phyloP scores from a whole-genome alignment of 2,329 filamentous ascomycete species.

The Trichophyton rubrum region DNA sequence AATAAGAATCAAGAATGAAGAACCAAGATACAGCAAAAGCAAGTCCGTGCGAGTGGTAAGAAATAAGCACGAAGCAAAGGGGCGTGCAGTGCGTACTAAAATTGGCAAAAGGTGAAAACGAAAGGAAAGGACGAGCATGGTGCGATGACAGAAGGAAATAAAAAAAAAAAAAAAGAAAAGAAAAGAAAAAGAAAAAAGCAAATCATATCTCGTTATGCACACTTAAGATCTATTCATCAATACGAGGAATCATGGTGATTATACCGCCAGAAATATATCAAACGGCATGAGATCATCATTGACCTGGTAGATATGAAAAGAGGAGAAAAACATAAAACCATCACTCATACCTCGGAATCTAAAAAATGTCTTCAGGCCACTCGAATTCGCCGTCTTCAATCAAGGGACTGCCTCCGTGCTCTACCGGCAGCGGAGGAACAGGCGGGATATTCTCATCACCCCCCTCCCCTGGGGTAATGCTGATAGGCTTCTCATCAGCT shows the following conservation, averaged over 20 bases:
- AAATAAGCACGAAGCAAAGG: background rate
- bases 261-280: background rate
- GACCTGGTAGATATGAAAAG: background rate
- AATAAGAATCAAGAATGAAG: background rate
- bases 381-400: constrained; percentile 24
- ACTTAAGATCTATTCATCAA: background rate
- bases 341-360: background rate
- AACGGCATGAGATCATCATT: background rate
- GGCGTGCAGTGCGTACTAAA: too few relatives aligned
- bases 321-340: background rate
- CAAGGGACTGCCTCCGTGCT: constrained; percentile 16
- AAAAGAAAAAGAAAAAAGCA: background rate
- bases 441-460: constrained; percentile 27
- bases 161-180: background rate
- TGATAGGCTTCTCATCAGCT: constrained; percentile 8
- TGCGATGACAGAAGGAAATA: background rate
- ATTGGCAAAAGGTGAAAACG: background rate
- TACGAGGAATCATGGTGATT: background rate
- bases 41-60: background rate
- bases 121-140: too few relatives aligned
- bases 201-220: background rate
- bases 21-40: background rate
- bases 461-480: constrained; percentile 13
- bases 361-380: constrained; percentile 36
- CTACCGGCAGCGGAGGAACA: constrained; percentile 27